Conservation (phyloP, 2,329 filamentous ascomycete genomes). For the Fusarium goolgardi region DNA sequence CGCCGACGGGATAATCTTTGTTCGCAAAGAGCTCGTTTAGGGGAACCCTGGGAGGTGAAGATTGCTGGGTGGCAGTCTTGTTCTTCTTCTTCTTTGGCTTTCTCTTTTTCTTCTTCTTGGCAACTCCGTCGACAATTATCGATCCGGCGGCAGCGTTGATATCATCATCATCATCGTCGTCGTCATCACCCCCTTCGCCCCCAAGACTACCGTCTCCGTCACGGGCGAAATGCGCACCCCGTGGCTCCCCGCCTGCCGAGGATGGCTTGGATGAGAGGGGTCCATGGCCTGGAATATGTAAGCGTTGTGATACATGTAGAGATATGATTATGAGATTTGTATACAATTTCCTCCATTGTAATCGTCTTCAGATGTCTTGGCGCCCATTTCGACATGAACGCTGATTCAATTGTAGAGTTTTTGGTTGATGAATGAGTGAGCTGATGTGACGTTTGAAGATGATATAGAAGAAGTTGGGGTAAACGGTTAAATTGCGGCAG, state of each 20-base stretch:
- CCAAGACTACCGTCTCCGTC: constrained; percentile 58
- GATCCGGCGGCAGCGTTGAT: constrained; percentile 39
- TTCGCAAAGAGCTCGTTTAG: constrained; percentile 48
- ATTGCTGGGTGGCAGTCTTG: constrained; percentile 40
- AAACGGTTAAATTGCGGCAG: constrained; percentile 26
- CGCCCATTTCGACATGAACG: constrained; percentile 54
- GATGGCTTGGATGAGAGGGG: constrained; percentile 33
- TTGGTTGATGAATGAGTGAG: constrained; percentile 3
- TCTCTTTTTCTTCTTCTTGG: constrained; percentile 47
- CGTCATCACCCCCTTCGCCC: constrained; percentile 47
- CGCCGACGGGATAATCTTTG: constrained; percentile 47
- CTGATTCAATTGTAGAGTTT: constrained; percentile 17
- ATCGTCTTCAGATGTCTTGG: constrained; percentile 55
- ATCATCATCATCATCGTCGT: constrained; percentile 47
- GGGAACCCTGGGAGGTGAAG: constrained; percentile 51
- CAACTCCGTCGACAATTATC: constrained; percentile 28
- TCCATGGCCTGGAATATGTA: constrained; percentile 31
- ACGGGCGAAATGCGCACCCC: constrained; percentile 54
- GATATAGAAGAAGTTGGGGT: constrained; percentile 4
- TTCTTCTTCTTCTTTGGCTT: constrained; percentile 46
- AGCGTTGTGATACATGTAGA: not conserved
- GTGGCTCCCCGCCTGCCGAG: constrained; percentile 55
- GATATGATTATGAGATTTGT: not conserved
- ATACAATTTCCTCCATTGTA: constrained; percentile 50
- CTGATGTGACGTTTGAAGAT: constrained; percentile 13